Conservation (phyloP, 2,329 filamentous ascomycete species). For the Stachybotrys echinatus region DNA sequence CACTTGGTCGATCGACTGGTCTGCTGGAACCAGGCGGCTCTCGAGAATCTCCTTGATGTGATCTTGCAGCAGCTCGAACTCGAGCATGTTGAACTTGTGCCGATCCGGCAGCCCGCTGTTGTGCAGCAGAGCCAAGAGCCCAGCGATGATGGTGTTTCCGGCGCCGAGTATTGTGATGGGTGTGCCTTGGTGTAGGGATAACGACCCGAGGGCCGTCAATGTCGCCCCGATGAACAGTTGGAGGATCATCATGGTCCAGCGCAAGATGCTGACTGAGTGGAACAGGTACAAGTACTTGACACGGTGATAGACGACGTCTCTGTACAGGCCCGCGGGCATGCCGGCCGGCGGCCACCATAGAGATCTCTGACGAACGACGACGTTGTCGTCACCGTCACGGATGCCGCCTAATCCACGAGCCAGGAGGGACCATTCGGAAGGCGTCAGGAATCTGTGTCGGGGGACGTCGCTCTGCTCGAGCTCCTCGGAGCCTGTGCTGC, state of each 20-base stretch:
- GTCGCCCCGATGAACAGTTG: slow-evolving; percentile 44
- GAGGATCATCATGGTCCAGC: slow-evolving; percentile 41
- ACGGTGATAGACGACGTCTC: slow-evolving; percentile 39
- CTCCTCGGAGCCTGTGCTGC: slow-evolving; percentile 3
- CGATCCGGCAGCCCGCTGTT: slow-evolving; percentile 49
- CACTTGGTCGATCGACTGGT: slow-evolving; percentile 38
- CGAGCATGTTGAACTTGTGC: slow-evolving; percentile 42
- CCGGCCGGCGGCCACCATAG: slow-evolving; percentile 41
- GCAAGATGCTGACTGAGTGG: slow-evolving; percentile 33
- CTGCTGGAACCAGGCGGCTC: slow-evolving; percentile 36
- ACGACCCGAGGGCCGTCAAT: slow-evolving; percentile 44
- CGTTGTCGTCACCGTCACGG: slow-evolving; percentile 36
- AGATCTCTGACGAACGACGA: slow-evolving; percentile 34
- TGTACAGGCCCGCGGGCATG: slow-evolving; percentile 43
- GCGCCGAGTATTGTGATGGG: slow-evolving; percentile 45
- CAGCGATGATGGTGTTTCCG: slow-evolving; percentile 43
- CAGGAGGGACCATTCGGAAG: slow-evolving; percentile 39
- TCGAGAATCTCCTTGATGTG: slow-evolving; percentile 45
- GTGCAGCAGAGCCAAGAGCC: slow-evolving; percentile 42
- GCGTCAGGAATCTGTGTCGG: slow-evolving; percentile 33
- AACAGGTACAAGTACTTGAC: slow-evolving; percentile 39
- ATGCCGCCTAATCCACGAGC: slow-evolving; percentile 43
- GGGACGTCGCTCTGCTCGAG: slow-evolving; percentile 8
- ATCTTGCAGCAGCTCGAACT: slow-evolving; percentile 45
- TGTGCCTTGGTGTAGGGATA: slow-evolving; percentile 28